Evolutionary conservation across 805 yeast genomes (phyloP).

Genomic region (Wickerhamiella occidentalis): DNA sequence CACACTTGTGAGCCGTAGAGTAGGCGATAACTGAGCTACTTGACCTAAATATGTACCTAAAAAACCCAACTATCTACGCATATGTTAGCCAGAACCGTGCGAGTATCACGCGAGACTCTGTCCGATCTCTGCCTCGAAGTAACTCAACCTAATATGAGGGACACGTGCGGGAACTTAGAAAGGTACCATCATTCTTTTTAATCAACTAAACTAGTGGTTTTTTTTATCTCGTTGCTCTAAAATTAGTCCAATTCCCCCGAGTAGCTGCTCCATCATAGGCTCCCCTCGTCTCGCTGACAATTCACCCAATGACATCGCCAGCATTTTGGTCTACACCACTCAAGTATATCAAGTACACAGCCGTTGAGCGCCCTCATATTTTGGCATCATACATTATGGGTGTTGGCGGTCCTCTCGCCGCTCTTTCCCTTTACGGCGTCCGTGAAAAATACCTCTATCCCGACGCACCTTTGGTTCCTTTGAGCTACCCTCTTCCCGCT

Average conservation of each 20-base stretch:
- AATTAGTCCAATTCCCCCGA: background rate
- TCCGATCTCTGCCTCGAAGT: no score
- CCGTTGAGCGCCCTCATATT: slow-evolving; percentile 65
- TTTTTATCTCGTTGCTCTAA: no score
- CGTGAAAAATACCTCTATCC: slow-evolving; percentile 56
- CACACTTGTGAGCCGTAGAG: background rate
- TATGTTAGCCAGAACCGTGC: no score
- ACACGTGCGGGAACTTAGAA: no score
- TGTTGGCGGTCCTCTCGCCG: slow-evolving; percentile 51
- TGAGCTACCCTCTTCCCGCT: slow-evolving; percentile 30
- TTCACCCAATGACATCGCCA: slow-evolving; percentile 10
- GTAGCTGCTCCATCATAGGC: background rate
- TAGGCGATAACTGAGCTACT: background rate
- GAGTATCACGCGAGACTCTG: no score
- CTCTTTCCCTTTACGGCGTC: slow-evolving; percentile 47
- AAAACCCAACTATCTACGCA: no score
- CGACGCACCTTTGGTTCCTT: slow-evolving; percentile 56
- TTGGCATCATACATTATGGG: slow-evolving; percentile 56
- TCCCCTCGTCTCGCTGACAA: background rate
- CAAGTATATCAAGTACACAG: slow-evolving; percentile 46
- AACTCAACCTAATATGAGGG: no score
- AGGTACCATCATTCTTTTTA: no score
- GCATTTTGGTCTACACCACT: slow-evolving; percentile 28
- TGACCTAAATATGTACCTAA: no score
- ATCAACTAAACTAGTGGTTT: no score